These are phyloP conservation scores for Quercus berberidifolia DNA, from an alignment of 306 rosid species.

Conservation along the genomic window DNA sequence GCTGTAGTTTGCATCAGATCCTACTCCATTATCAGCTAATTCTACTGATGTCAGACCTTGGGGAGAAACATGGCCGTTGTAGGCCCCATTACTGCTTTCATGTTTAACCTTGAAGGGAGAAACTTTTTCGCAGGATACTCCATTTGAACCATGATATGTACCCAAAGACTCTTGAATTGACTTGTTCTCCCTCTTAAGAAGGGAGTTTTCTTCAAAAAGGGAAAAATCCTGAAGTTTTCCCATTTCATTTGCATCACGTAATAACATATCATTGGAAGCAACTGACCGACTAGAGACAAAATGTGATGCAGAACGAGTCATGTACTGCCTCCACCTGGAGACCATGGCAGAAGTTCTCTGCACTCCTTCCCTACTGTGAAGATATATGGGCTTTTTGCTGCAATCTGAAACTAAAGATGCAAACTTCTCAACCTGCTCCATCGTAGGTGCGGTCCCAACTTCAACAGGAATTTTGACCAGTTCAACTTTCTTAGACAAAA, in stretches of 20 bases:
- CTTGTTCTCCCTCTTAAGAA: conserved; percentile 29
- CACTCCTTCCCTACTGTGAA: conserved; percentile 89
- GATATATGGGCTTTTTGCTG: conserved; percentile 76
- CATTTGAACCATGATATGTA: conserved; percentile 28
- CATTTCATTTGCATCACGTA: conserved; percentile 32
- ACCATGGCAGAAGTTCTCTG: conserved; percentile 91
- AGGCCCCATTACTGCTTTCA: conserved; percentile 29
- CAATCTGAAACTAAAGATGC: conserved; percentile 70
- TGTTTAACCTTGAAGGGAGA: conserved; percentile 23
- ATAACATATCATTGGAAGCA: conserved; percentile 30
- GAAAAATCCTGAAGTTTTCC: conserved; percentile 35
- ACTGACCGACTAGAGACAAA: conserved; percentile 36
- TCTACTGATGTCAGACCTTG: conserved; percentile 36
- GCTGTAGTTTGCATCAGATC: conserved; percentile 30
- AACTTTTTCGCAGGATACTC: conserved; percentile 12
- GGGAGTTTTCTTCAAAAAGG: conserved; percentile 19
- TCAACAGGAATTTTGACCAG: conserved; percentile 78
- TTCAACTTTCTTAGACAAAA: conserved; percentile 64
- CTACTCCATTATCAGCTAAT: conserved; percentile 36
- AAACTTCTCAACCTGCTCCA: conserved; percentile 82
- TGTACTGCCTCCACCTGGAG: conserved; percentile 87
- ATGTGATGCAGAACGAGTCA: conserved; percentile 41
- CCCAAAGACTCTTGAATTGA: conserved; percentile 40
- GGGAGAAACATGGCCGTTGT: conserved; percentile 27
- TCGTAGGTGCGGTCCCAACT: conserved; percentile 70